Base-by-base conservation (phyloP, 2,329 filamentous ascomycete genomes). In the Botryotinia globosa region DNA sequence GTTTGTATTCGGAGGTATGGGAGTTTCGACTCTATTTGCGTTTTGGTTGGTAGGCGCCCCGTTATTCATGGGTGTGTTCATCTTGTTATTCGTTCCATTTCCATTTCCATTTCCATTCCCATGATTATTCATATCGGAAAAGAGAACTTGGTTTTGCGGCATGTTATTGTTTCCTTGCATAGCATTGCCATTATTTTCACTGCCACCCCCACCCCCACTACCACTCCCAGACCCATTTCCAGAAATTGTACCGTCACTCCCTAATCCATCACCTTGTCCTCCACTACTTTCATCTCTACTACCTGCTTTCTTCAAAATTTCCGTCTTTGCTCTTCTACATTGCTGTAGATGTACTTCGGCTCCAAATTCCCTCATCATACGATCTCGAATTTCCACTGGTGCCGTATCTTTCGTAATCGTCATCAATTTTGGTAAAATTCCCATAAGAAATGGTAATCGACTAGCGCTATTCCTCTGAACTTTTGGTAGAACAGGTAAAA, bases 341-440 rank as follows among this genome's bases (percentile, higher is more conserved):
- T 80, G 79, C 62, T 80, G 79, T 32, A 80, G 63, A 74, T 80
- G 78, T 18, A 80, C 79, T 65, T 80, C 79, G 3, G 77, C 77
- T 18, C 79, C 79, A 72, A 78, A 80, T 61, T 80, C 77, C 61
- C 78, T 74, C 62, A 88, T 80, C 54, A 90, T 82, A 69, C 86
- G 84, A 72, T 91, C 89, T 61, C 85, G 84, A 72, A 91, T 89
- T 63, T 87, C 85, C 58, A 86, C 84, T 0, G 88, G 88, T 69
- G 86, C 89, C 2, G 87, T 90, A 74, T 90, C 87, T 42, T 86
- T 79, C 16, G 83, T 84, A 74, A 91, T 84, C 74, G 81, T 84
- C 85, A 90, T 88, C 79, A 89, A 85, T 70, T 87, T 85, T 25
- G 87, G 87, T 9, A 91, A 83, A 70, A 86, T 86, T 74, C 90